Base-by-base conservation (phyloP, 1,284 basidiomycete genomes). In the Cutaneotrichosporon cutaneum region DNA sequence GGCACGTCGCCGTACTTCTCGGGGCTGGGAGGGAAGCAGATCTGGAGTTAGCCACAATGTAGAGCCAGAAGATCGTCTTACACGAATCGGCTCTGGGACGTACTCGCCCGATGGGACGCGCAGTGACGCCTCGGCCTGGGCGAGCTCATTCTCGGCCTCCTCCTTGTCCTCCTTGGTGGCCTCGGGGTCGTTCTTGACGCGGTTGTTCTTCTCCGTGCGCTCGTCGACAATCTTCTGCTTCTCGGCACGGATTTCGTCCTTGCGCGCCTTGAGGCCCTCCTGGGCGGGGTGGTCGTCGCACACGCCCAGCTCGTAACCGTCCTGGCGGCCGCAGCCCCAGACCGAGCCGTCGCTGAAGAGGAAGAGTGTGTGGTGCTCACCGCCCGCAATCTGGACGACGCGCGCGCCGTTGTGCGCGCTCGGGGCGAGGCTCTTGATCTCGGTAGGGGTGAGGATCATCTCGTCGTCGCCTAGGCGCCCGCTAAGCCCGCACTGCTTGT, bases 281-380 rank as follows among this genome's bases (percentile, higher is more conserved):
- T 88, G 85, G 11, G 81, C 81, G 11, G 81, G 78, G 67, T 85
- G 82, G 70, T 89, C 86, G 44, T 85, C 83, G 0, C 82, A 80
- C 24, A 94, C 75, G 8, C 93, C 93, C 27, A 94, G 84, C 70
- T 94, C 90, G 36, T 87, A 85, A 54, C 85, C 86, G 68, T 92
- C 90, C 54, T 85, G 86, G 48, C 90, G 85, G 4, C 92, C 92
- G 69, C 87, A 88, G 1, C 86, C 90, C 77, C 86, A 95, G 2
- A 97, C 90, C 67, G 88, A 85, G 58, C 94, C 94, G 56, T 87
- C 85, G 57, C 85, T 83, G 26, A 93, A 88, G 65, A 94, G 81
- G 83, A 97, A 97, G 33, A 95, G 79, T 0, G 91, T 88, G 77
- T 97, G 92, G 73, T 94, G 89, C 66, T 90, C 87, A 48, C 94